A percentile compares a stretch with the other conserved stretches of the same genome.
These are phyloP conservation scores for Tulasnella sp. DNA, from an alignment of 768 basidiomycete species.

Conservation along the genomic window DNA sequence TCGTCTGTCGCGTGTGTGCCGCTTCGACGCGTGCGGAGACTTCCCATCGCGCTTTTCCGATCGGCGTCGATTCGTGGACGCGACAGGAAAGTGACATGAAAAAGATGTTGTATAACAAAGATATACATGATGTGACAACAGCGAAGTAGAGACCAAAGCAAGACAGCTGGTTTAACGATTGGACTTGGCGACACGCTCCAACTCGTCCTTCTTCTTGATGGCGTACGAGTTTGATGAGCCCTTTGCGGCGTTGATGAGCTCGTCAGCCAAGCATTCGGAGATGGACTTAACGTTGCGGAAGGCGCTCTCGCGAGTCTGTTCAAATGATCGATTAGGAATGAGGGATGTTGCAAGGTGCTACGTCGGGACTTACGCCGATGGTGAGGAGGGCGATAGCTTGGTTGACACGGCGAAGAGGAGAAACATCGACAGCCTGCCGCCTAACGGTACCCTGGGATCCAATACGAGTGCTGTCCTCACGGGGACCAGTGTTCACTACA, in stretches of 20 bases:
- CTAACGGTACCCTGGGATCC: slow-evolving; percentile 99
- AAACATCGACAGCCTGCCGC: slow-evolving; percentile 99
- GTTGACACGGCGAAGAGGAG: slow-evolving; percentile 95
- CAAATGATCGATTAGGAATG: background rate
- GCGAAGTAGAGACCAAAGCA: background rate
- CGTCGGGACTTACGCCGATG: slow-evolving; percentile 61
- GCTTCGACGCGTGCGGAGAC: no score
- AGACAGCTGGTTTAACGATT: slow-evolving; percentile 69
- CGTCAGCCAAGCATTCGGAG: slow-evolving; percentile 97
- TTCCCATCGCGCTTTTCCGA: background rate
- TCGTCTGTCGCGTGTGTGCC: no score
- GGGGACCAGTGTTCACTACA: slow-evolving; percentile 98
- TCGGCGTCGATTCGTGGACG: background rate
- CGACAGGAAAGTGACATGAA: background rate
- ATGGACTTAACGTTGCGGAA: slow-evolving; percentile 99
- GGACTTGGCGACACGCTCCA: slow-evolving; percentile 99
- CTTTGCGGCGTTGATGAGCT: slow-evolving; percentile 99
- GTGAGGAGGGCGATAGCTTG: slow-evolving; percentile 93
- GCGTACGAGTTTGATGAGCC: slow-evolving; percentile 99
- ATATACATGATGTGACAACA: background rate
- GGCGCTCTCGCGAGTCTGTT: slow-evolving; percentile 93
- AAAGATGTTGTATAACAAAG: background rate
- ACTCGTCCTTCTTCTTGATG: slow-evolving; percentile 99
- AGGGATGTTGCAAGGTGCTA: background rate
- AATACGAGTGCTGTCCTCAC: slow-evolving; percentile 99